These are phyloP conservation scores for Phylloporus sp. DNA, from an alignment of 768 basidiomycete genomes.

Conservation along the genomic window DNA sequence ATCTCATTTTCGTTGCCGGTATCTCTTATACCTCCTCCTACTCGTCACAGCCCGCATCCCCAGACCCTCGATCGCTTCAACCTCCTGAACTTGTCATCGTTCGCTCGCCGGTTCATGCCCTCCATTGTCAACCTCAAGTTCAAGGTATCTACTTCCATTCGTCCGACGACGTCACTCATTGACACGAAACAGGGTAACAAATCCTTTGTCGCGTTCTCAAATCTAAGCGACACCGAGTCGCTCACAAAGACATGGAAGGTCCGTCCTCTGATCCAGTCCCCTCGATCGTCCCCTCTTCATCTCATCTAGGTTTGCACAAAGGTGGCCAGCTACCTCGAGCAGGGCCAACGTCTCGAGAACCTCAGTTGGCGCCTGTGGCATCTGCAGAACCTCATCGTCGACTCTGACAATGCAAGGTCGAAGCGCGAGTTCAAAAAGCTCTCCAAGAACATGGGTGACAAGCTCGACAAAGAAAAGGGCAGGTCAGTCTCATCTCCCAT, in stretches of 20 bases:
- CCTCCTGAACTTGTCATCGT: neutral
- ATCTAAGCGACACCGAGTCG: constrained; percentile 78
- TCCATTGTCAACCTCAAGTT: constrained; percentile 84
- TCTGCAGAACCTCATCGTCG: constrained; percentile 86
- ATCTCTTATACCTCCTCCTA: constrained; percentile 24
- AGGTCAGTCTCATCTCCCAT: constrained; percentile 46
- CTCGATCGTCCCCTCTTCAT: constrained; percentile 8
- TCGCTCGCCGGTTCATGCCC: constrained; percentile 45
- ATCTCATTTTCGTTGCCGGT: constrained; percentile 14
- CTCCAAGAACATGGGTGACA: constrained; percentile 85
- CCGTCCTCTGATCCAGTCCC: constrained; percentile 11
- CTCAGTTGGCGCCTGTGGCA: constrained; percentile 91
- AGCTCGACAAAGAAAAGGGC: constrained; percentile 90
- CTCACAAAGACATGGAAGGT: constrained; percentile 92
- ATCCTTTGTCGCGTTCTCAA: constrained; percentile 90
- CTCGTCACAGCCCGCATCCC: constrained; percentile 4
- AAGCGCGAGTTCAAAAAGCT: constrained; percentile 90
- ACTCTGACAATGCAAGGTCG: constrained; percentile 80
- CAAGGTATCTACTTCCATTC: constrained; percentile 46
- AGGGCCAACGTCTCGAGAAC: constrained; percentile 88
- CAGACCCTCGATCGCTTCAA: constrained; percentile 17
- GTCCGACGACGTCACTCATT: constrained; percentile 5
- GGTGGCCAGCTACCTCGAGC: constrained; percentile 86
- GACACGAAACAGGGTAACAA: constrained; percentile 70
- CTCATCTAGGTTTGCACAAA: constrained; percentile 72